A percentile compares a stretch with the other conserved stretches of the same genome.
Evolutionary conservation across 495 filamentous ascomycete species (phyloP).

Genomic region (Aspergillus conjunctus): DNA sequence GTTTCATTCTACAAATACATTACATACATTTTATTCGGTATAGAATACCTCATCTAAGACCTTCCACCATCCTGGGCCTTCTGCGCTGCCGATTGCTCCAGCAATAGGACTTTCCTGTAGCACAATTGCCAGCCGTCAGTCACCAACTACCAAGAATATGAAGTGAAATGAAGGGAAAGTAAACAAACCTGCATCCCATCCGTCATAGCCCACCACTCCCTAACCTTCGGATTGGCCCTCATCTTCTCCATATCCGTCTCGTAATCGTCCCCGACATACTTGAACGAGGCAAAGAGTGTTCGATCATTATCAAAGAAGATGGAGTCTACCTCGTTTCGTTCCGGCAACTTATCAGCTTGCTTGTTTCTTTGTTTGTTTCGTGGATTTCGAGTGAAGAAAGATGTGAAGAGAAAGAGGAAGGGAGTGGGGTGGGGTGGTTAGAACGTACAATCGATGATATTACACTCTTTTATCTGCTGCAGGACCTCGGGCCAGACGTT

Average conservation of each 20-base stretch:
- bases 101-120: constrained; percentile 55
- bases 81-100: constrained; percentile 63
- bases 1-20: not conserved
- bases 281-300: constrained; percentile 72
- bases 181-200: constrained; percentile 65
- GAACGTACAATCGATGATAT: constrained; percentile 67
- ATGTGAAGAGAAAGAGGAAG: not conserved
- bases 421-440: not conserved
- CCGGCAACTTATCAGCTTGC: not conserved
- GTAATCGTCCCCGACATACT: constrained; percentile 70
- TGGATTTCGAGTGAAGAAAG: not conserved
- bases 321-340: constrained; percentile 46
- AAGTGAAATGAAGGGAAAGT: not conserved
- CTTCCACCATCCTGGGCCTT: constrained; percentile 73
- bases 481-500: constrained; percentile 75
- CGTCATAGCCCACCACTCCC: constrained; percentile 79
- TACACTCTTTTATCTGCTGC: constrained; percentile 69
- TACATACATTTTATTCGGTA: constrained; percentile 36
- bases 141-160: not conserved
- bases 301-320: constrained; percentile 68
- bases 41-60: constrained; percentile 73
- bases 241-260: constrained; percentile 72
- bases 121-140: not conserved
- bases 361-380: not conserved
- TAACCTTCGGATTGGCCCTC: constrained; percentile 67